Percentiles rank a stretch among this genome's conserved stretches.
Conservation (phyloP, 345 rosid genomes). For the Ceriops tagal region DNA sequence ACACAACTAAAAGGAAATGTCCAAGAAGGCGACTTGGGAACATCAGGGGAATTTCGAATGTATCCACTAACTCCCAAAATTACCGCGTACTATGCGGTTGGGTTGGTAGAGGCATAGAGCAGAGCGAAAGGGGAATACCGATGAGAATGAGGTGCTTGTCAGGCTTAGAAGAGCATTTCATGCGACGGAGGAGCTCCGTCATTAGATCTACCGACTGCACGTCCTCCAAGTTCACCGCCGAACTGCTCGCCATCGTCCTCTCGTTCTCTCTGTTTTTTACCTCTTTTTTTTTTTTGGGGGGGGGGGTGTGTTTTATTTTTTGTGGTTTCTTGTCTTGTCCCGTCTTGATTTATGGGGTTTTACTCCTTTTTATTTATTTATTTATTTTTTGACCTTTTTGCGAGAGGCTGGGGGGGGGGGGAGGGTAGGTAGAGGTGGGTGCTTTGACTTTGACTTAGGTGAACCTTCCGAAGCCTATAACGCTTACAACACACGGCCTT, state of each 20-base stretch:
- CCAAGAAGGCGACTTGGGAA: too few species aligned
- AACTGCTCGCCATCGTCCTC: conserved; percentile 41
- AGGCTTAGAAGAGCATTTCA: conserved; percentile 84
- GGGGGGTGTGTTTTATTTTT: too few species aligned
- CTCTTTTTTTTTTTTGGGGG: too few species aligned
- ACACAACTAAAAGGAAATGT: too few species aligned
- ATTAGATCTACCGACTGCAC: conserved; percentile 73
- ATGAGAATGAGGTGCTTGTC: conserved; percentile 92
- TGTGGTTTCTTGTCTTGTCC: too few species aligned
- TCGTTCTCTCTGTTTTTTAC: background rate
- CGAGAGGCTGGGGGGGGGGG: background rate
- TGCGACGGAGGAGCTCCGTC: conserved; percentile 93
- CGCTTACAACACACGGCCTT: conserved; percentile 12
- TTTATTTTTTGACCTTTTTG: too few species aligned
- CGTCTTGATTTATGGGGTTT: too few species aligned
- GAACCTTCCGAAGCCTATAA: conserved; percentile 18
- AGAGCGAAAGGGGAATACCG: conserved; percentile 27
- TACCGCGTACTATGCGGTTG: too few species aligned
- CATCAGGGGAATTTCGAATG: too few species aligned
- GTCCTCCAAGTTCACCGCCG: conserved; percentile 64
- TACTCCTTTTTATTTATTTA: too few species aligned
- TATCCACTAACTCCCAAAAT: too few species aligned
- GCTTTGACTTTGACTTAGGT: background rate
- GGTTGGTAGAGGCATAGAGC: background rate
- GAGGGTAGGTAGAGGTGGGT: background rate